These are phyloP conservation scores for Boletus smithii DNA, from an alignment of 1,284 basidiomycete species.

Conservation along the genomic window DNA sequence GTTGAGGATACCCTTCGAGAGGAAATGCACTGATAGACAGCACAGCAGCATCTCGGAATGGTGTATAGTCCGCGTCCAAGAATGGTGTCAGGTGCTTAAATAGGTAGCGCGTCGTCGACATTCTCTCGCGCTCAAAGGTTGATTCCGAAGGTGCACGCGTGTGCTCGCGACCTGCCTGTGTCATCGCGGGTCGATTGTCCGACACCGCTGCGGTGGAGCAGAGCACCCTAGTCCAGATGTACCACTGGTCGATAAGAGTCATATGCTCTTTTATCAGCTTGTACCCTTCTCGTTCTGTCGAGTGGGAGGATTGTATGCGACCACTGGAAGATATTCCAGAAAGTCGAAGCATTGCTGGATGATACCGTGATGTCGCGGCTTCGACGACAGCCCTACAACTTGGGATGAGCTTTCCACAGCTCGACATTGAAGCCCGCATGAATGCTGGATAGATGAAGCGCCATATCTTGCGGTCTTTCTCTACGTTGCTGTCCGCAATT, in stretches of 20 bases:
- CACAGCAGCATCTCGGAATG: conserved; percentile 84
- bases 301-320: conserved; percentile 37
- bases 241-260: conserved; percentile 80
- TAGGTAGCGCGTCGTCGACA: conserved; percentile 75
- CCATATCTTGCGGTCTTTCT: conserved; percentile 69
- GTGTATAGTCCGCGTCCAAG: conserved; percentile 79
- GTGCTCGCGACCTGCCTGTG: conserved; percentile 63
- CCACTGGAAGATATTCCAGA: conserved; percentile 60
- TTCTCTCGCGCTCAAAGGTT: conserved; percentile 69
- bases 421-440: conserved; percentile 52
- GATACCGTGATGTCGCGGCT: conserved; percentile 62
- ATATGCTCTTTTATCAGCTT: conserved; percentile 61
- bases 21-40: conserved; percentile 87
- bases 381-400: conserved; percentile 62
- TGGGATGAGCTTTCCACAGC: conserved; percentile 43
- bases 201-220: conserved; percentile 75
- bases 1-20: conserved; percentile 69
- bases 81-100: conserved; percentile 87
- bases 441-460: conserved; percentile 63
- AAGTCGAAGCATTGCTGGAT: conserved; percentile 62
- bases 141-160: conserved; percentile 69
- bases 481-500: conserved; percentile 64
- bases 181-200: conserved; percentile 55
- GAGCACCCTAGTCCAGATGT: conserved; percentile 79
- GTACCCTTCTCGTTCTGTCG: conserved; percentile 48